phyloP scores from a whole-genome alignment of 176 grass and related monocot genomes.

The Eragrostis curvula region DNA sequence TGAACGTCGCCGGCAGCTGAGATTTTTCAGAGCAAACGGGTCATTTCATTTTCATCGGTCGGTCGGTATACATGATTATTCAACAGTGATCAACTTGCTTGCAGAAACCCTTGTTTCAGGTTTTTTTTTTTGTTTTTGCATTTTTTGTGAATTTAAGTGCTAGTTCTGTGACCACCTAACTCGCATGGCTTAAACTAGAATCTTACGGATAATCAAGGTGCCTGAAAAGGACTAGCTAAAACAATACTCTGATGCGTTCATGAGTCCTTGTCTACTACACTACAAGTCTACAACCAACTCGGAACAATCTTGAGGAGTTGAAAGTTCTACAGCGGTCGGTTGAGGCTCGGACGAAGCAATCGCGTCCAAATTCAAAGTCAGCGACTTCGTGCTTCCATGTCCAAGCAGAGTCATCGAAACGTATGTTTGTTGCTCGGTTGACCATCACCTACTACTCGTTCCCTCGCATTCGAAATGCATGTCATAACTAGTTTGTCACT shows the following conservation, averaged over 20 bases:
- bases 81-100: neutral
- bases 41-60: neutral
- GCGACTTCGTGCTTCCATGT: neutral
- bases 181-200: too few species aligned
- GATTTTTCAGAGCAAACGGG: neutral
- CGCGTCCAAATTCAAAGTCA: neutral
- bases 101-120: too few species aligned
- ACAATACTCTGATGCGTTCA: neutral
- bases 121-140: too few species aligned
- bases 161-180: neutral
- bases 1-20: constrained; percentile 90
- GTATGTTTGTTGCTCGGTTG: neutral
- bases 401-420: too few species aligned
- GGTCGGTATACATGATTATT: neutral
- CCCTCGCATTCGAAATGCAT: neutral
- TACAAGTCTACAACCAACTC: neutral
- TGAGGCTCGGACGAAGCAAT: neutral
- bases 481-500: neutral
- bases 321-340: neutral
- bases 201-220: too few species aligned
- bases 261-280: neutral
- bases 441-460: constrained; percentile 10
- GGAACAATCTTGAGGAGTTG: neutral
- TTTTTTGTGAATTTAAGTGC: neutral
- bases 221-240: neutral